Base-by-base conservation (phyloP, 768 basidiomycete genomes). In the Pleurotus platypus region DNA sequence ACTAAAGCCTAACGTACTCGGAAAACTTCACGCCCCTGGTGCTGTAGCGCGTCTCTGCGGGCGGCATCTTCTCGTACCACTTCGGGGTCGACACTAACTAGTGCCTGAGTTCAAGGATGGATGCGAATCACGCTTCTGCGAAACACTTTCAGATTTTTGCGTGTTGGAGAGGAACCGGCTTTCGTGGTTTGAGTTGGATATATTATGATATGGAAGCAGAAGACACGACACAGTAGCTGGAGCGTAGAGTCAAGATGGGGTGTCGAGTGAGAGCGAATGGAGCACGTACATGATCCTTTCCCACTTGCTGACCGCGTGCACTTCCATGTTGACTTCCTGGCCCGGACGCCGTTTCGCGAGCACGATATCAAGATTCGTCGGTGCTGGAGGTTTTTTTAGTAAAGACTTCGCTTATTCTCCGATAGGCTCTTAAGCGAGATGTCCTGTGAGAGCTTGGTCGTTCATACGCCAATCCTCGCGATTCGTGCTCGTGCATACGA, bases 171-270 rank as follows among this genome's bases (percentile, higher is more conserved):
- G 93, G 90, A 26, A 98, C 87, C 0, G 89, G 88, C 60, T 86
- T 84, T 57, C 74, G n/a, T 5, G 60, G 54, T 20, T 58, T 75
- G 43, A 88, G 85, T 65, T 82, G 81, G 68, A 99, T 89, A 11
- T 11, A 30, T 30, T 11, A 11, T 9, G 11, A 62, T 89, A 78
- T 0, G 97, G 96, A 30, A 97, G 82, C 4, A 97, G 79, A 49
- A 97, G 90, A 68, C 98, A 99, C 0, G 94, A 92, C 2, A 96
- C 96, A 5, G 95, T 98, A 2, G 96, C 95, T 94, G 39, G 22
- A 1, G 7, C 2, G 6, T 22, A 38, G 18, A 27, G 5, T 13
- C 13, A 37, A n/a, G 13, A 46, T 30, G 15, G 30, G 54, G 15
- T 30, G 8, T 46, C 15, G 30, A n/a, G 12, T 18, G 39, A 51